phyloP scores from a whole-genome alignment of 2,329 filamentous ascomycete species.

The Furcasterigmium sp. region DNA sequence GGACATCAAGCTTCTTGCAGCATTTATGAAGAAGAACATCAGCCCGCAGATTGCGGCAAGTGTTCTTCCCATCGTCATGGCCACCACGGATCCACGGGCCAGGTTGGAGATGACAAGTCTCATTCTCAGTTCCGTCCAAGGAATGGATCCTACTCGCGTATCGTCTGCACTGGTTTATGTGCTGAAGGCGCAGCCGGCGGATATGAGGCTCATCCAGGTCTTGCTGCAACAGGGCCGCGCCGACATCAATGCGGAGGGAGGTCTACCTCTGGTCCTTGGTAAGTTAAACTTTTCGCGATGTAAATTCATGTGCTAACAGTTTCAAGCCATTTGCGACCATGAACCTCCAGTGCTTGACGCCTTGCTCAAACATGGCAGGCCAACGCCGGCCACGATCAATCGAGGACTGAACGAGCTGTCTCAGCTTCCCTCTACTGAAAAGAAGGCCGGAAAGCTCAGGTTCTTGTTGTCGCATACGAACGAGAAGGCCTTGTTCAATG shows the following conservation, averaged over 20 bases:
- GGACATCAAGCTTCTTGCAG: conserved; percentile 39
- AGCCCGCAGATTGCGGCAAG: conserved; percentile 40
- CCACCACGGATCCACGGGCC: conserved; percentile 31
- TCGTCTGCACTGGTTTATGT: conserved; percentile 35
- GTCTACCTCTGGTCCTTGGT: conserved; percentile 34
- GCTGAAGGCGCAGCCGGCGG: conserved; percentile 38
- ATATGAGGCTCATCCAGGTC: conserved; percentile 42
- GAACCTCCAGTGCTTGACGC: conserved; percentile 44
- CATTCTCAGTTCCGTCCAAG: conserved; percentile 40
- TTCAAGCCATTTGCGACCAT: conserved; percentile 31
- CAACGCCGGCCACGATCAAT: conserved; percentile 35
- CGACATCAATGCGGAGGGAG: conserved; percentile 45
- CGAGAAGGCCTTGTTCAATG: conserved; percentile 36
- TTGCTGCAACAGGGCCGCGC: conserved; percentile 46
- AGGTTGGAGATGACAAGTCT: conserved; percentile 42
- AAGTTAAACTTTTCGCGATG: conserved; percentile 3
- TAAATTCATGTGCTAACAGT: conserved; percentile 6
- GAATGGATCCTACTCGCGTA: conserved; percentile 34
- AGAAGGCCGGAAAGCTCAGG: conserved; percentile 45
- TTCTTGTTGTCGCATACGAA: conserved; percentile 37
- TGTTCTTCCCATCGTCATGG: conserved; percentile 44
- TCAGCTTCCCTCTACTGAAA: conserved; percentile 34
- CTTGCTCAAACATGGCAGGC: conserved; percentile 39
- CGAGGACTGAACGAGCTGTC: conserved; percentile 36
- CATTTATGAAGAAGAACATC: conserved; percentile 37